A percentile compares a stretch with the other conserved stretches of the same genome.
phyloP scores from a whole-genome alignment of 1,284 basidiomycete genomes.

The Stygiomarasmius scandens region DNA sequence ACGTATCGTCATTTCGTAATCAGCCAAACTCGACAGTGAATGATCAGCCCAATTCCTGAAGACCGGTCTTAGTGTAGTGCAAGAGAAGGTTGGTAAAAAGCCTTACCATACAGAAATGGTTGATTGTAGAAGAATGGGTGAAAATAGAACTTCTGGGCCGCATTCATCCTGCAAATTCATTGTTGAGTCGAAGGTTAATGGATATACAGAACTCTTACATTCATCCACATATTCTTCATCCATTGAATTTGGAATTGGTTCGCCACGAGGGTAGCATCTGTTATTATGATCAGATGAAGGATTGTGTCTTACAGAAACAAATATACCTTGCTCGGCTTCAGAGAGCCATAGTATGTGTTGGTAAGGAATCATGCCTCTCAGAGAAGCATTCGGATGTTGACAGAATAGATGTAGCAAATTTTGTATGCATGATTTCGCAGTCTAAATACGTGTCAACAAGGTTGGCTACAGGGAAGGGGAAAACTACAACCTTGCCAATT shows the following conservation, averaged over 20 bases:
- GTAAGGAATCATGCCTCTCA: slow-evolving; percentile 51
- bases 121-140: slow-evolving; percentile 36
- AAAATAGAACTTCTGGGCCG: slow-evolving; percentile 3
- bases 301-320: not conserved
- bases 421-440: slow-evolving; percentile 18
- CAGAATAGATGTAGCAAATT: slow-evolving; percentile 40
- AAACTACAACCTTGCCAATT: slow-evolving; percentile 1
- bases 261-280: slow-evolving; percentile 40
- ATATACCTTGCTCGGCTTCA: slow-evolving; percentile 39
- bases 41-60: slow-evolving; percentile 38
- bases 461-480: not conserved
- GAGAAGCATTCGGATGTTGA: slow-evolving; percentile 31
- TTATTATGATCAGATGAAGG: not conserved
- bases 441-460: slow-evolving; percentile 5
- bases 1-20: slow-evolving; percentile 37
- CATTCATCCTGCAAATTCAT: not conserved
- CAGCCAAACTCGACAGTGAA: slow-evolving; percentile 30
- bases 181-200: not conserved
- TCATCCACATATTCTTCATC: slow-evolving; percentile 53
- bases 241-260: slow-evolving; percentile 45
- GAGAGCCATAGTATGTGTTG: slow-evolving; percentile 57
- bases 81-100: not conserved
- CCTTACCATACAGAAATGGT: slow-evolving; percentile 38
- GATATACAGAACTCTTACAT: not conserved
- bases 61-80: slow-evolving; percentile 3